Evolutionary conservation across 345 rosid genomes (phyloP).

Genomic region (Balakata baccata): DNA sequence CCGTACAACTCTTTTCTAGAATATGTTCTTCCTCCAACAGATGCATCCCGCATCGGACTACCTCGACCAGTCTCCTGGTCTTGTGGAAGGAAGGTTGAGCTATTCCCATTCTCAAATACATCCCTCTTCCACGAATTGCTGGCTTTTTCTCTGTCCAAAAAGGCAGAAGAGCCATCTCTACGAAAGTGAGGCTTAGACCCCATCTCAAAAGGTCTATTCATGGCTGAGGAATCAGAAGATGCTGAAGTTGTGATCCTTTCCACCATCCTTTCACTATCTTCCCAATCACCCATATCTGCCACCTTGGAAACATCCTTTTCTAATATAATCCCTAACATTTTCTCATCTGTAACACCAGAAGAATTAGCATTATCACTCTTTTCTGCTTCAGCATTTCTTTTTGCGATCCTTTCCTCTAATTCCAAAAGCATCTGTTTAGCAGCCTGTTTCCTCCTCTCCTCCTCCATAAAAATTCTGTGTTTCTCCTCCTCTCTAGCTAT

Average conservation of each 20-base stretch:
- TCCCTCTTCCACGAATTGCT: constrained; percentile 72
- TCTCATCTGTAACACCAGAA: constrained; percentile 51
- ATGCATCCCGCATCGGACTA: constrained; percentile 52
- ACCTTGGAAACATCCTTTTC: constrained; percentile 46
- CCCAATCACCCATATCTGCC: constrained; percentile 73
- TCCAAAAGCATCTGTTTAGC: constrained; percentile 94
- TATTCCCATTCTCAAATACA: constrained; percentile 57
- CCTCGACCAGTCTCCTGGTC: constrained; percentile 50
- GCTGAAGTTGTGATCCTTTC: constrained; percentile 83
- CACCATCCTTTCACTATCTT: constrained; percentile 81
- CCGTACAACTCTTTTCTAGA: constrained; percentile 61
- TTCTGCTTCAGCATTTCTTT: constrained; percentile 62
- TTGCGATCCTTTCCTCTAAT: constrained; percentile 89
- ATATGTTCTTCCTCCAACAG: constrained; percentile 45
- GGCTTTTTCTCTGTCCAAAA: constrained; percentile 56
- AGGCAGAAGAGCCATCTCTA: constrained; percentile 53
- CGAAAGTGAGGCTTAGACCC: constrained; percentile 44
- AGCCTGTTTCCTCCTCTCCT: constrained; percentile 94
- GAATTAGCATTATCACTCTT: constrained; percentile 41
- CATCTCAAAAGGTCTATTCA: constrained; percentile 53
- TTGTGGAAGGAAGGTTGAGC: constrained; percentile 41
- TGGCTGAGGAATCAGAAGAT: constrained; percentile 58
- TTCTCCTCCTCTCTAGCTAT: constrained; percentile 93
- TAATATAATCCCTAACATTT: constrained; percentile 33
- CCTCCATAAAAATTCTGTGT: constrained; percentile 68